Evolutionary conservation across 495 filamentous ascomycete genomes (phyloP), one percentile per base, ranked within the genome.

Genomic region (Aspergillus carlsbadensis): DNA sequence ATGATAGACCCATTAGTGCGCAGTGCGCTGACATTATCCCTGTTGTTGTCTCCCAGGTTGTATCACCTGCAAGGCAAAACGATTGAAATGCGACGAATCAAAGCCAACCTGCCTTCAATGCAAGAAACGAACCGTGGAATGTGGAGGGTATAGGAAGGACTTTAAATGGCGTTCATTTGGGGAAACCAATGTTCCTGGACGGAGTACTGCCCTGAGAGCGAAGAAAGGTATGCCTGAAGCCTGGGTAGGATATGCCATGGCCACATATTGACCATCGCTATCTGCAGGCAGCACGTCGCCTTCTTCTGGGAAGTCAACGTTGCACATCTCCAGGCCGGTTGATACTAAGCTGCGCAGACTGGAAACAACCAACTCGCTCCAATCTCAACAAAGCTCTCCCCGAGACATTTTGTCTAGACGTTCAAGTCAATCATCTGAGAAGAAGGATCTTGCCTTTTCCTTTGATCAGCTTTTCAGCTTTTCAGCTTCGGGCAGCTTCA

Each of bases 101-200:
- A 90, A 92, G 58, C 89, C 89, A 6, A 79, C 77, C 33, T 92
- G 89, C 63, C 78, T 84, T 36, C 88, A 91, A 72, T 91, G 89
- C 65, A 75, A 83, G 36, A 82, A 84, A 51, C 81, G 89, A 22
- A 84, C 81, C 52, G 87, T 91, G 14, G 66, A 71, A 14, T 92
- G 89, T 65, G 88, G 88, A 31, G 89, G 89, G 15, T 92, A 91
- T 67, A 89, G 85, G 65, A 92, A 89, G 68, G 86, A 89, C 63
- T 90, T 90, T 73, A 92, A 91, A 79, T 92, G 89, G 88, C 79
- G 87, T 33, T 80, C 87, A 2, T 90, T 91, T 60, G 89, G 89
- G 62, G 89, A 91, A 62, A 76, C 79, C 45, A 83, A 71, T 48
- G 71, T 87, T 54, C 69, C 69, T n/a, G 74, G 76, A 48, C 85